These are phyloP conservation scores for Rhodotorula sp. DNA, from an alignment of 1,284 basidiomycete species.

Conservation along the genomic window DNA sequence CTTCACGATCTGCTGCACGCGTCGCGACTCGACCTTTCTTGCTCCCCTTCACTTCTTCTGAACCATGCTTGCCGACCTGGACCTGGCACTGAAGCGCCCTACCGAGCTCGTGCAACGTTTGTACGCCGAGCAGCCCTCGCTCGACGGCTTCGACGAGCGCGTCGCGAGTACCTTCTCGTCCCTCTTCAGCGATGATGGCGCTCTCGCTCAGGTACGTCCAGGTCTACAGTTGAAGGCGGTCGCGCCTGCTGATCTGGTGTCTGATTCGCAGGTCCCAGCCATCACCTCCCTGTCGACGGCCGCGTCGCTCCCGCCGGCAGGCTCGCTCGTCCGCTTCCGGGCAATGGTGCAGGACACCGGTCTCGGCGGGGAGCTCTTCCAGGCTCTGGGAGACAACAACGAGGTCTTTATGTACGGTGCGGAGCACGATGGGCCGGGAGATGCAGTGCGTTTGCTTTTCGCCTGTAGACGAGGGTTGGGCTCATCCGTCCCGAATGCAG, in stretches of 20 bases:
- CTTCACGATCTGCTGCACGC: neutral
- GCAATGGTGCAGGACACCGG: constrained; percentile 52
- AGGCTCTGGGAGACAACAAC: constrained; percentile 36
- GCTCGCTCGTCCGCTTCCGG: constrained; percentile 47
- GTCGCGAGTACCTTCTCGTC: constrained; percentile 20
- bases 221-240: accelerated
- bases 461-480: neutral
- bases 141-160: constrained; percentile 34
- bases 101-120: constrained; percentile 20
- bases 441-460: neutral
- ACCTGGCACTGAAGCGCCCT: constrained; percentile 28
- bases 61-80: constrained; percentile 37
- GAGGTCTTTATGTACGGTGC: constrained; percentile 37
- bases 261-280: constrained; percentile 21
- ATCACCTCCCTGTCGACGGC: constrained; percentile 24
- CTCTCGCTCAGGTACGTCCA: constrained; percentile 12
- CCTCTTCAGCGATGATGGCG: constrained; percentile 6
- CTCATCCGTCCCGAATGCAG: no score
- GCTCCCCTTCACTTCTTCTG: neutral
- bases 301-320: constrained; percentile 10
- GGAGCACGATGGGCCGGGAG: constrained; percentile 41
- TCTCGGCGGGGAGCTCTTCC: constrained; percentile 49
- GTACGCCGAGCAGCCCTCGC: constrained; percentile 10
- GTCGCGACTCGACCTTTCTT: neutral
- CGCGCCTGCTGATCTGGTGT: neutral